These are phyloP conservation scores for Candolleomyces eurysporus DNA, from an alignment of 768 basidiomycete species.

Conservation along the genomic window DNA sequence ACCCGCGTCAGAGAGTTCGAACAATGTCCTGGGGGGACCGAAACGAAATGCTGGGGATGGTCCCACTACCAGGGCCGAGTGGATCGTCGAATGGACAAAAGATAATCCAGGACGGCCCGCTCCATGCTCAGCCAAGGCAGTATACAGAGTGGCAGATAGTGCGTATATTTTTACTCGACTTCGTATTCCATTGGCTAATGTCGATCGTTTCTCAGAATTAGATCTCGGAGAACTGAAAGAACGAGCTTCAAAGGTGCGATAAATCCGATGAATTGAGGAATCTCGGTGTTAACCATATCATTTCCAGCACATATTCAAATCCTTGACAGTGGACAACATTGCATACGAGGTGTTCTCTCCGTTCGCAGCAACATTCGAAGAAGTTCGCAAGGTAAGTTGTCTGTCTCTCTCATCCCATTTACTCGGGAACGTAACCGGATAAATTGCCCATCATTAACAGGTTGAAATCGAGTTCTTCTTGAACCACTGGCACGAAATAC, in stretches of 20 bases:
- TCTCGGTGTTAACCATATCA: not conserved
- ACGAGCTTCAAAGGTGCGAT: conserved; percentile 54
- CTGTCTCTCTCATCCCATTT: not conserved
- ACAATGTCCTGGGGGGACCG: conserved; percentile 5
- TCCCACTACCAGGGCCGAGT: conserved; percentile 47
- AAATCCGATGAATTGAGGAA: not conserved
- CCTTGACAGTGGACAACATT: conserved; percentile 76
- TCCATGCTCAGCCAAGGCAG: conserved; percentile 82
- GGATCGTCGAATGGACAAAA: conserved; percentile 70
- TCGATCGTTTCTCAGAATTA: conserved; percentile 45
- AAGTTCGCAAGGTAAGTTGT: conserved; percentile 64
- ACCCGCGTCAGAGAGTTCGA: conserved; percentile 24
- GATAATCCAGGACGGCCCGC: conserved; percentile 59
- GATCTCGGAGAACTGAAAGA: conserved; percentile 71
- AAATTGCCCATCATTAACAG: conserved; percentile 21
- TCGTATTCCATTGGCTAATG: not conserved
- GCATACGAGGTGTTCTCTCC: conserved; percentile 84
- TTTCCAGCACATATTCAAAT: conserved; percentile 68
- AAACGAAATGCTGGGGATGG: conserved; percentile 19
- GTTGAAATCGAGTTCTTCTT: conserved; percentile 78
- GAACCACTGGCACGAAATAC: conserved; percentile 79
- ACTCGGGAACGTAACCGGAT: not conserved
- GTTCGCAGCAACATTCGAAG: conserved; percentile 79
- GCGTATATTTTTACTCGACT: conserved; percentile 22
- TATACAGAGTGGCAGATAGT: conserved; percentile 84